Percentiles rank a stretch among this genome's conserved stretches.
Conservation (phyloP, 331 rosid genomes). For the Saraca asoca region DNA sequence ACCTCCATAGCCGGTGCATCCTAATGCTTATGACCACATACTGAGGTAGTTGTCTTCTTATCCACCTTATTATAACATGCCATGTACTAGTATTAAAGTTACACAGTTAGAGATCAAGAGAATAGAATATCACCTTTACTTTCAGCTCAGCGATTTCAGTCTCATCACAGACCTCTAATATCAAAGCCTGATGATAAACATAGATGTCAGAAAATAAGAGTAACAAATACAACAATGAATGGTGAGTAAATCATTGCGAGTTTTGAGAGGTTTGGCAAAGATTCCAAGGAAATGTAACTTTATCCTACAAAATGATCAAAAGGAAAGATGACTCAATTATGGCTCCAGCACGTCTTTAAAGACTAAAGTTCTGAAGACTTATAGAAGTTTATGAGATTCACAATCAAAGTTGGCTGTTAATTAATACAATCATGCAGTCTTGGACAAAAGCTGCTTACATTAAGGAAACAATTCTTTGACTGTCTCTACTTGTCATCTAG, state of each 20-base stretch:
- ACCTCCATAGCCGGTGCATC: too few relatives aligned
- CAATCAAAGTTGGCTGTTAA: conserved; percentile 9
- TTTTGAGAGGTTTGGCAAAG: conserved; percentile 9
- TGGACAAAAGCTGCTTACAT: conserved; percentile 17
- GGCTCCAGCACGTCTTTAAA: not conserved
- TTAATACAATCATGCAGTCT: conserved; percentile 17
- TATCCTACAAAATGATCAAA: conserved; percentile 19
- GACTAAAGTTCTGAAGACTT: not conserved
- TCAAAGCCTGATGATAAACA: conserved; percentile 67
- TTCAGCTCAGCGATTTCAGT: conserved; percentile 95
- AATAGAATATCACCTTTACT: conserved; percentile 60
- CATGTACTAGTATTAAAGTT: not conserved
- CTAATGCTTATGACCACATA: conserved; percentile 4
- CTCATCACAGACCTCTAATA: conserved; percentile 96
- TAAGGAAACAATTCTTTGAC: not conserved
- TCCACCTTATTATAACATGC: not conserved
- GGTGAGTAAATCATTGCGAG: conserved; percentile 1
- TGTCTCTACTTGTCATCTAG: conserved; percentile 3
- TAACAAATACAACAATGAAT: conserved; percentile 22
- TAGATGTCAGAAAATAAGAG: conserved; percentile 26
- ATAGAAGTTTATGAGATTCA: not conserved
- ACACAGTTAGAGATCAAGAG: conserved; percentile 1
- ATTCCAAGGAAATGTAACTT: not conserved
- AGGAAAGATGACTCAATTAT: conserved; percentile 6
- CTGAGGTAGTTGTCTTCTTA: not conserved